Evolutionary conservation across 352 stramenopile genomes (phyloP).

Genomic region (Phytophthora crassamura): DNA sequence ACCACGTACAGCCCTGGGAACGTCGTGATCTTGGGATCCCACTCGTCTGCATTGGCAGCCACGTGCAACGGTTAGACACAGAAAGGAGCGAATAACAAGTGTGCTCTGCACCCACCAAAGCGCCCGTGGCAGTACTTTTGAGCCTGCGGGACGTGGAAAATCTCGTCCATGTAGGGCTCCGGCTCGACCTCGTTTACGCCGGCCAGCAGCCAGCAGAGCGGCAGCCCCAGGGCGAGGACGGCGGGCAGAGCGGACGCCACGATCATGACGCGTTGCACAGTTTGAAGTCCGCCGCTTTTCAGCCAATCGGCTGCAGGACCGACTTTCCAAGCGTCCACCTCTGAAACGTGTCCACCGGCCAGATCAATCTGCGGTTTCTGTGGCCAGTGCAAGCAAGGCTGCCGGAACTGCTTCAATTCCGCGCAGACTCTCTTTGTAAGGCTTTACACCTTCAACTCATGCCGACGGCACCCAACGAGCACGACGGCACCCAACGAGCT

Average conservation of each 20-base stretch:
- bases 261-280: neutral
- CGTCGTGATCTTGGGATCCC: conserved; percentile 94
- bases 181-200: conserved; percentile 48
- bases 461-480: no score
- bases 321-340: neutral
- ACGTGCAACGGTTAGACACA: neutral
- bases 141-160: conserved; percentile 86
- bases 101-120: conserved; percentile 50
- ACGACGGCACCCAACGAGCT: no score
- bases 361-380: neutral
- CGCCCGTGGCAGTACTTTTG: conserved; percentile 79
- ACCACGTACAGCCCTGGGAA: conserved; percentile 90
- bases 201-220: conserved; percentile 38
- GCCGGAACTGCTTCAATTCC: no score
- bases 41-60: conserved; percentile 55
- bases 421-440: no score
- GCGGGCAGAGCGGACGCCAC: conserved; percentile 10
- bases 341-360: no score
- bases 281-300: neutral
- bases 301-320: no score
- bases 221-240: conserved; percentile 20
- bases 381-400: no score
- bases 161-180: conserved; percentile 85
- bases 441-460: no score
- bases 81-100: no score